Evolutionary conservation across 805 yeast genomes (phyloP), one percentile per base, ranked within the genome.

Genomic region (Cyberlindnera galapagoensis): DNA sequence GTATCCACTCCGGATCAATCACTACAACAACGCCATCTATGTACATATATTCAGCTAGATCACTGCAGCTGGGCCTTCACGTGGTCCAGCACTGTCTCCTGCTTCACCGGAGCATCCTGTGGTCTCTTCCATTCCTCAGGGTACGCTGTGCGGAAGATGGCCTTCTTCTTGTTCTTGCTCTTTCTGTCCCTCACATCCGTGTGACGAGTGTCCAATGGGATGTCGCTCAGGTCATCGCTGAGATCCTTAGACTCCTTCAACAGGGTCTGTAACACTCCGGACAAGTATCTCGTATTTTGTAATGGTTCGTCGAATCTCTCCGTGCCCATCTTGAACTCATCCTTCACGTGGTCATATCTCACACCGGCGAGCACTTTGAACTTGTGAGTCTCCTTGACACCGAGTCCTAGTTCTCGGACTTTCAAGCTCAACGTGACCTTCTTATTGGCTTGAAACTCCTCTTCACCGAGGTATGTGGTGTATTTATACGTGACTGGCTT

Each of bases 51-150:
- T n/a, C n/a, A n/a, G n/a, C n/a, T n/a, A n/a, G n/a, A n/a, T n/a
- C n/a, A n/a, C n/a, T n/a, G n/a, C n/a, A n/a, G n/a, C n/a, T n/a
- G n/a, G n/a, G n/a, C n/a, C n/a, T n/a, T 8, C 6, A 51, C 34
- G 31, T 42, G 36, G 24, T 49, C 49, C 17, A 46, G 25, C 7
- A 51, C 43, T 3, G 46, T 28, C 31, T 44, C 43, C 20, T 59
- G 35, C 44, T 60, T 52, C 36, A 63, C 63, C 18, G 86, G 83
- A 0, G 86, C 82, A 50, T 80, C 80, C 49, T 83, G 70, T 9
- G 84, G 82, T 37, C 77, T 68, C 44, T 67, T 62, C 97, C 97
- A 90, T 30, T 65, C 74, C 42, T 75, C 75, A 11, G 97, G 97
- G 65, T 84, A 87, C 34, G 59, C 46, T 35, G 60, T 51, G 18